Base-by-base conservation (phyloP, 1,284 basidiomycete species). In the Flammula alnicola region DNA sequence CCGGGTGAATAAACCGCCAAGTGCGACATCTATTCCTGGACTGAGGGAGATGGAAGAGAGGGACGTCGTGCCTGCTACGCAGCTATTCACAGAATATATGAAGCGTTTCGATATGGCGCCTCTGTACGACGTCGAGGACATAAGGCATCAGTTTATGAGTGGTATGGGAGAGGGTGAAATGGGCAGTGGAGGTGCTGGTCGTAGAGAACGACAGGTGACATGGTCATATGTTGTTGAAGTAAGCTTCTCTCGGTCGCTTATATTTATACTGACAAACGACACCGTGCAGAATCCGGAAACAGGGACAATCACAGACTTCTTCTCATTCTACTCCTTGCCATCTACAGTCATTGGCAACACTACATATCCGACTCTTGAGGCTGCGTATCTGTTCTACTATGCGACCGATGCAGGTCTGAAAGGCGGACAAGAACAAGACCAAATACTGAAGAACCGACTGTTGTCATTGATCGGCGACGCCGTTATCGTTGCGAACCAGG, bases 221-320 rank as follows among this genome's bases (percentile, higher is more conserved):
- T 99, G 96, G 96, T 80, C 91, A 3, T 99, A 97, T 64, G 96
- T 99, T 26, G 90, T 98, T 30, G 95, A 98, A 80, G 94, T 93
- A 60, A 54, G 76, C 64, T 10, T 44, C n/a, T 30, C 20, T 39
- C 17, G 11, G 27, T n/a, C 30, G 17, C n/a, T 37, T 12, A 26
- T 30, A 5, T 37, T 11, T n/a, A n/a, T n/a, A n/a, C n/a, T n/a
- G n/a, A n/a, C n/a, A n/a, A n/a, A n/a, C n/a, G n/a, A n/a, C n/a
- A n/a, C 11, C 12, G 9, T 41, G 5, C 35, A 98, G 93, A 81
- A 98, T 66, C 88, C 89, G 0, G 72, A 81, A 45, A 90, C 89
- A 4, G 83, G 89, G 51, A 79, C 81, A 49, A 91, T 99, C 62
- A 98, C 95, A 2, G 97, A 99, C 71, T 88, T 96, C 64, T 88